Evolutionary conservation across 2,329 filamentous ascomycete species (phyloP), one percentile per base, ranked within the genome.

Genomic region (Zopfia rhizophila): DNA sequence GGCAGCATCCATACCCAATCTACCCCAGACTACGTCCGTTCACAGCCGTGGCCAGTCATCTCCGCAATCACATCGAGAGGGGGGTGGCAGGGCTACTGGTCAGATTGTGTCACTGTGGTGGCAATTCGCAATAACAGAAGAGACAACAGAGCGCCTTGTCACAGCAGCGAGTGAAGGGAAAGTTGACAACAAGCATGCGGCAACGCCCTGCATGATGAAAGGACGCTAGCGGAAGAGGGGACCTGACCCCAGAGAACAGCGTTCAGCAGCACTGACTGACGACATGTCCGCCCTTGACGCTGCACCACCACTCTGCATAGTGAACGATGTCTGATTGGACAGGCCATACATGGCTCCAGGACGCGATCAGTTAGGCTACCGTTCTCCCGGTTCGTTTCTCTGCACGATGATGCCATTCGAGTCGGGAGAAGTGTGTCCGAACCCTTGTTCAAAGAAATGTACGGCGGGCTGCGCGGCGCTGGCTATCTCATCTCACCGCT

Each of bases 301-400:
- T n/a, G n/a, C n/a, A n/a, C n/a, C n/a, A n/a, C n/a, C n/a, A n/a
- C n/a, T n/a, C n/a, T n/a, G n/a, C n/a, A n/a, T n/a, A n/a, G n/a
- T n/a, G n/a, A n/a, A n/a, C n/a, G n/a, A n/a, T n/a, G n/a, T n/a
- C n/a, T n/a, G n/a, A n/a, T n/a, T n/a, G n/a, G n/a, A n/a, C n/a
- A n/a, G n/a, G n/a, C n/a, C n/a, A n/a, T n/a, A n/a, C n/a, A n/a
- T n/a, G n/a, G n/a, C n/a, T n/a, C n/a, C n/a, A n/a, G n/a, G n/a
- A n/a, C n/a, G n/a, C n/a, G n/a, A n/a, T n/a, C n/a, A n/a, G n/a
- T n/a, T n/a, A n/a, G n/a, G n/a, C n/a, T n/a, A n/a, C 38, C 38
- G 38, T 24, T 32, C 38, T 31, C 27, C 25, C 38, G 38, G 38
- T 8, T 41, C 18, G 5, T n/a, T n/a, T n/a, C n/a, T n/a, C n/a